phyloP scores from a whole-genome alignment of 768 basidiomycete genomes.

The Trametes coccinea region DNA sequence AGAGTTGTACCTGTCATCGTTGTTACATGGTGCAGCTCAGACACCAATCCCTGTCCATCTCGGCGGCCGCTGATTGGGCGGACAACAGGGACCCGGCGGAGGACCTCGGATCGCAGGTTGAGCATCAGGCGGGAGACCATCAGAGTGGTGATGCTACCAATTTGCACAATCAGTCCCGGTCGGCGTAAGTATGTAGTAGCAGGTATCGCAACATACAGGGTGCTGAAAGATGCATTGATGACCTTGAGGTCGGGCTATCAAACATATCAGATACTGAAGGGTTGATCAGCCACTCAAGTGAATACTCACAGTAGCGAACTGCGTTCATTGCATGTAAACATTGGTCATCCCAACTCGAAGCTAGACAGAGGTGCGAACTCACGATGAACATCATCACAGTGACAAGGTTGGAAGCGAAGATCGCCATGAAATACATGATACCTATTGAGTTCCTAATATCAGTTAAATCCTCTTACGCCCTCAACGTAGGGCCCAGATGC shows the following conservation, averaged over 20 bases:
- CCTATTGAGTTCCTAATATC: constrained; percentile 7
- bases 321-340: too few relatives aligned
- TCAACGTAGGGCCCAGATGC: too few relatives aligned
- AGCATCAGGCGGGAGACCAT: constrained; percentile 29
- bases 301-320: constrained; percentile 6
- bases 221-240: constrained; percentile 32
- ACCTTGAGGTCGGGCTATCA: constrained; percentile 28
- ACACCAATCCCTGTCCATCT: neutral
- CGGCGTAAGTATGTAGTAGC: too few relatives aligned
- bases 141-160: constrained; percentile 22
- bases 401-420: constrained; percentile 28
- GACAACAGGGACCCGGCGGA: constrained; percentile 15
- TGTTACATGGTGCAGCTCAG: neutral
- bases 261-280: neutral
- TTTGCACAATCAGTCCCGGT: neutral
- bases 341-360: neutral
- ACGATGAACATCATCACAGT: constrained; percentile 28
- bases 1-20: neutral
- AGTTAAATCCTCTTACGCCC: too few relatives aligned
- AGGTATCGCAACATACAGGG: constrained; percentile 17
- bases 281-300: too few relatives aligned
- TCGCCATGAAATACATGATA: constrained; percentile 30
- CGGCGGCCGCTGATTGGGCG: neutral
- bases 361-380: neutral
- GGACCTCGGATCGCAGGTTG: constrained; percentile 23